These are phyloP conservation scores for Penicillium soppii DNA, from an alignment of 495 filamentous ascomycete genomes.

Conservation along the genomic window DNA sequence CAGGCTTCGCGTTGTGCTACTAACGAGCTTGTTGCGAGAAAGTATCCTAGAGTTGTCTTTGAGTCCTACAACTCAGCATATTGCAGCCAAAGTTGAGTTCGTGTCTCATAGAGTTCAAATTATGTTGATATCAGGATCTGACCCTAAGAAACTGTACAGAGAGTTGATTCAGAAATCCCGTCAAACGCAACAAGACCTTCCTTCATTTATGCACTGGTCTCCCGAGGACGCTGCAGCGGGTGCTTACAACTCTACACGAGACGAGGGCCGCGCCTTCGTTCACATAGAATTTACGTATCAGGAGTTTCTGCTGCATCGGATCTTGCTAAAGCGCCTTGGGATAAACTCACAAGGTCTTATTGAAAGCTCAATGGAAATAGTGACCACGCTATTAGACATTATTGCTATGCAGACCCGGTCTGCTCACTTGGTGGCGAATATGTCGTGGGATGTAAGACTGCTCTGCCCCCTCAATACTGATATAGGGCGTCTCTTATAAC, in stretches of 20 bases:
- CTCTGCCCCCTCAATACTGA: not conserved
- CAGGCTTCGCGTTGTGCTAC: not conserved
- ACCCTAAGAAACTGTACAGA: not conserved
- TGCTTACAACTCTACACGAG: not conserved
- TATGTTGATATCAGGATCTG: not conserved
- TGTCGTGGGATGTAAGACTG: slow-evolving; percentile 2
- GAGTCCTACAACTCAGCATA: not conserved
- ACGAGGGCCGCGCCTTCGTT: not conserved
- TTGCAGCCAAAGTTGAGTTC: not conserved
- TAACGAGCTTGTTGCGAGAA: slow-evolving; percentile 3
- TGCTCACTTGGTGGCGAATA: not conserved
- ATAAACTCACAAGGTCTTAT: not conserved
- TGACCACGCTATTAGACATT: not conserved
- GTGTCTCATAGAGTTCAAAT: not conserved
- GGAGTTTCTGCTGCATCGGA: not conserved
- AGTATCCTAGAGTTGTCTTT: slow-evolving; percentile 10
- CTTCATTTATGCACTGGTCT: not conserved
- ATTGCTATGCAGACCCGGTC: not conserved
- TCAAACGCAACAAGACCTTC: not conserved
- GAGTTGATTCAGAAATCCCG: not conserved
- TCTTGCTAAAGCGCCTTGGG: not conserved
- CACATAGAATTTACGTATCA: not conserved
- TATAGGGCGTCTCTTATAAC: not conserved
- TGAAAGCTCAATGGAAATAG: not conserved
- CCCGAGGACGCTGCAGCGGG: not conserved